phyloP scores from a whole-genome alignment of 805 yeast species.

The Kuraishia hungarica region DNA sequence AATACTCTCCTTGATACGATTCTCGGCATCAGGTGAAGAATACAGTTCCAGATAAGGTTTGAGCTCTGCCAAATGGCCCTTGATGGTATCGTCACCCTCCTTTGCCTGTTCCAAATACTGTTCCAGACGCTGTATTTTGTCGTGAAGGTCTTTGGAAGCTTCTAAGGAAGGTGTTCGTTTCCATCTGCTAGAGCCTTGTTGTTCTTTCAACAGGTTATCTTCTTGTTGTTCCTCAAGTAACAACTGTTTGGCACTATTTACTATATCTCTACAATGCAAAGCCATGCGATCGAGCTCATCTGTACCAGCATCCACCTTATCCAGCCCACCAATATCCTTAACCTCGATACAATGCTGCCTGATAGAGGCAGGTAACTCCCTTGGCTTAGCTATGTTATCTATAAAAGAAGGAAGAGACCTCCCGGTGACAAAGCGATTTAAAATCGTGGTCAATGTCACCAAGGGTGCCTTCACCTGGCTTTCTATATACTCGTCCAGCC shows the following conservation, averaged over 20 bases:
- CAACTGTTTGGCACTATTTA: constrained; percentile 37
- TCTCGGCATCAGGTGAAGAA: constrained; percentile 23
- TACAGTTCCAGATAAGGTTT: constrained; percentile 35
- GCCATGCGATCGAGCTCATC: constrained; percentile 37
- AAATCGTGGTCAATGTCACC: constrained; percentile 32
- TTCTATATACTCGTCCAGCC: constrained; percentile 46
- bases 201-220: constrained; percentile 40
- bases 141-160: constrained; percentile 30
- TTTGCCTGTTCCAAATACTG: constrained; percentile 48
- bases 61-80: constrained; percentile 36
- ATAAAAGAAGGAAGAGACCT: constrained; percentile 53
- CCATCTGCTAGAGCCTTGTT: constrained; percentile 52
- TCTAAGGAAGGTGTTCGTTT: constrained; percentile 34
- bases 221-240: constrained; percentile 44
- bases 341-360: constrained; percentile 48
- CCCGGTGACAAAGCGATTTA: constrained; percentile 35
- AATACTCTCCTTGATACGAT: constrained; percentile 20
- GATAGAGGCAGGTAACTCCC: constrained; percentile 49
- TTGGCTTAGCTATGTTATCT: constrained; percentile 51
- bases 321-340: constrained; percentile 42
- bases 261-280: constrained; percentile 27
- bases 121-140: constrained; percentile 34
- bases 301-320: constrained; percentile 30
- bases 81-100: constrained; percentile 50
- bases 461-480: constrained; percentile 39